Conservation (phyloP, 164 flowering plant species). For the Aristolochia contorta region DNA sequence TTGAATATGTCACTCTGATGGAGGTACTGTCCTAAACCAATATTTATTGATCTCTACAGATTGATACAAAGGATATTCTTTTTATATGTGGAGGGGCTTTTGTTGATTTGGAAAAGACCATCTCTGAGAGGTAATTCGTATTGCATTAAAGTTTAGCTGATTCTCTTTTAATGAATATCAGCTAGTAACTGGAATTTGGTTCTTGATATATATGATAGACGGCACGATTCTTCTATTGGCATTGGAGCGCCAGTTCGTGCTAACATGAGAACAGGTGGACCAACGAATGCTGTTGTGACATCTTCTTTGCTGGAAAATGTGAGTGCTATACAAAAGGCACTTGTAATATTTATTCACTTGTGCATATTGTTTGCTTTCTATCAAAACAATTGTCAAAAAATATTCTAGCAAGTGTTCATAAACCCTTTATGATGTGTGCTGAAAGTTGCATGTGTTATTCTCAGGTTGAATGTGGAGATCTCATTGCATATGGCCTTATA, state of each 20-base stretch:
- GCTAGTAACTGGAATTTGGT: constrained; percentile 2
- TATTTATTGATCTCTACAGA: constrained; percentile 34
- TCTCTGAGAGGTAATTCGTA: constrained; percentile 75
- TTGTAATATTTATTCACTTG: not conserved
- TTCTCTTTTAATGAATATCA: not conserved
- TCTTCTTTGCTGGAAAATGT: constrained; percentile 83
- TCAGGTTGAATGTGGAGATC: constrained; percentile 97
- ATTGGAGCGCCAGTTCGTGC: constrained; percentile 99
- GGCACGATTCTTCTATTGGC: constrained; percentile 98
- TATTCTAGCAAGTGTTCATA: not conserved
- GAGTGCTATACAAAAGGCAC: constrained; percentile 15
- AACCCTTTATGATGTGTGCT: not conserved
- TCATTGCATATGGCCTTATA: constrained; percentile 89
- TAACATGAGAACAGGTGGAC: constrained; percentile 78
- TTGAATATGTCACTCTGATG: not conserved
- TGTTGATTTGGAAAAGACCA: constrained; percentile 90
- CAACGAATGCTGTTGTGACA: constrained; percentile 58
- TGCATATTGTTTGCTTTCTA: not conserved
- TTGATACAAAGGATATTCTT: constrained; percentile 94
- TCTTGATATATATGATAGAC: constrained; percentile 29
- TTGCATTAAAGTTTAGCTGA: constrained; percentile 1
- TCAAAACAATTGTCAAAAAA: not conserved
- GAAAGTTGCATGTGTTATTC: constrained; percentile 8
- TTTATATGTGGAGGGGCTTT: constrained; percentile 99
- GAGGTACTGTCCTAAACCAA: constrained; percentile 1